phyloP scores from a whole-genome alignment of 2,329 filamentous ascomycete genomes.

The Rhynchosporium graminicola region DNA sequence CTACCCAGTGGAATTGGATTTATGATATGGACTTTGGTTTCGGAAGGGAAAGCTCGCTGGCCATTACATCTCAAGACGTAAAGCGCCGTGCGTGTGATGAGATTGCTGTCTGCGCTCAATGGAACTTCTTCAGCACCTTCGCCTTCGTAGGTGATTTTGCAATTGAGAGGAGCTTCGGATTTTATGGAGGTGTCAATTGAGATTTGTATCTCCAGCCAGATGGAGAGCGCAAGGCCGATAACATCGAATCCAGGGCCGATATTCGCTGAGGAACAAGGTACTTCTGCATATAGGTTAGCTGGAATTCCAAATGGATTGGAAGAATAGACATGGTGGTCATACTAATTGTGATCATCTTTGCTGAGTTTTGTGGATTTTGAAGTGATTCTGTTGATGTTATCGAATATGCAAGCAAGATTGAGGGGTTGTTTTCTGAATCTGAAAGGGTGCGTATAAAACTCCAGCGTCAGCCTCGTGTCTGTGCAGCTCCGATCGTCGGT shows the following conservation, averaged over 20 bases:
- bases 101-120: constrained; percentile 81
- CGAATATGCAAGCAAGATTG: neutral
- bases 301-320: neutral
- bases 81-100: constrained; percentile 90
- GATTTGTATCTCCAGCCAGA: constrained; percentile 89
- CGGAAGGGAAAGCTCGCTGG: constrained; percentile 77
- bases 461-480: constrained; percentile 3
- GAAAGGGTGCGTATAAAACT: neutral
- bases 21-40: constrained; percentile 91
- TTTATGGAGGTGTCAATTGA: constrained; percentile 55
- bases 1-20: constrained; percentile 94
- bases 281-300: constrained; percentile 44
- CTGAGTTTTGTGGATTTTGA: neutral
- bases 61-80: constrained; percentile 94
- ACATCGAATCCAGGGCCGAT: constrained; percentile 98
- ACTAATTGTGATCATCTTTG: constrained; percentile 28
- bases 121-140: constrained; percentile 72
- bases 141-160: constrained; percentile 84
- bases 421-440: constrained; percentile 3
- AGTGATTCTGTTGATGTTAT: neutral
- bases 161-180: constrained; percentile 72
- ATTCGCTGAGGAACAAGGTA: constrained; percentile 94
- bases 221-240: constrained; percentile 89
- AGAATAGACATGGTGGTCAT: neutral
- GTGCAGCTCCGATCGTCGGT: constrained; percentile 1